Evolutionary conservation across 495 filamentous ascomycete species (phyloP), one percentile per base, ranked within the genome.

Genomic region (Hypomontagnella monticulosa): DNA sequence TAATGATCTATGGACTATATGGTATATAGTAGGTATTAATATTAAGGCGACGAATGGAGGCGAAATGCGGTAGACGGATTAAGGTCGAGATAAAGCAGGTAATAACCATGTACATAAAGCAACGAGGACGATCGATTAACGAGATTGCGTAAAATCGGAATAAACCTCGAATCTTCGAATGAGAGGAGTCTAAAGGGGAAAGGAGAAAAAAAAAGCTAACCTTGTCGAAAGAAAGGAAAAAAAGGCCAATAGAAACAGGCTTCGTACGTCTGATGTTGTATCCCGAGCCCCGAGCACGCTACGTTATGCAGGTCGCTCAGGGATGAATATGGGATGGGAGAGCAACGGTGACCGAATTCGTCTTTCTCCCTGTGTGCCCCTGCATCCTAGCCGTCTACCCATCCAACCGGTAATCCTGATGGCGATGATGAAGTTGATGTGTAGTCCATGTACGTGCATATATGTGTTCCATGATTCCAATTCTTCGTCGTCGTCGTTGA

Each of bases 261-360:
- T 37, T 53, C 49, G 20, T 10, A 44, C 49, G 18, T 52, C 36
- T 38, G 15, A 32, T 27, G 63, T 66, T 60, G 56, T 60, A 66
- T 60, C 63, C 63, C 63, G 55, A 57, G 48, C 61, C 30, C 62
- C 48, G 50, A 60, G 63, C 56, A 60, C 53, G 49, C 34, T 57
- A 52, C 52, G 57, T 51, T 27, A 33, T 58, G 34, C 46, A 50
- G 42, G 37, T 41, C 12, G 18, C 15, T 12, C 41, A 54, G 36
- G 51, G 37, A 14, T 42, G 11, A 53, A 14, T 12, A 27, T 42
- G 36, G 51, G 37, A 14, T 42, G 11, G 40, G 18, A 27, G 20
- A 33, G 34, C 5, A 27, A 51, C 37, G 38, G 44, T 42, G 47
- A 36, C 30, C 16, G 14, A 2, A 34, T 33, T 47, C 32, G 53